Evolutionary conservation across 768 basidiomycete species (phyloP).

Genomic region (Amanita phalloides): DNA sequence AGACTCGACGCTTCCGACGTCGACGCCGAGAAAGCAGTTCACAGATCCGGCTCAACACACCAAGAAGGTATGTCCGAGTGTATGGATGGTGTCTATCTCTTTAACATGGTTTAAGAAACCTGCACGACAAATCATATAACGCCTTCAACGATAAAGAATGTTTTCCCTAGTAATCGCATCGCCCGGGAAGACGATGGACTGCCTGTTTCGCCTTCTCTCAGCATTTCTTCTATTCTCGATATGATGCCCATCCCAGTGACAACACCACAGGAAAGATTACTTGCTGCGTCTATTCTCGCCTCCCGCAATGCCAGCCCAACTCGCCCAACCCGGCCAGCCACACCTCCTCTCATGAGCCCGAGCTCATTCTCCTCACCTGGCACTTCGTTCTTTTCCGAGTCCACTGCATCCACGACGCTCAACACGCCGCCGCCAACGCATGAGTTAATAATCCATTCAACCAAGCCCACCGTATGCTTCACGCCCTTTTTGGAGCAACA

Average conservation of each 20-base stretch:
- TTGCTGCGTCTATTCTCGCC: constrained; percentile 1
- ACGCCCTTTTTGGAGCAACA: not conserved
- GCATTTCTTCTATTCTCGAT: constrained; percentile 2
- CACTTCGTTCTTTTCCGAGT: not conserved
- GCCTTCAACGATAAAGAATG: not conserved
- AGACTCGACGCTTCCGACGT: not conserved
- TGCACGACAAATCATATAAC: not conserved
- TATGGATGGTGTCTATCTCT: not conserved
- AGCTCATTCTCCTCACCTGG: not conserved
- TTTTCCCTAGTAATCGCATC: no score
- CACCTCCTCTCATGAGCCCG: not conserved
- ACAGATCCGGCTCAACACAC: no score
- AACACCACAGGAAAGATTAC: not conserved
- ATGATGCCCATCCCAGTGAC: constrained; percentile 3
- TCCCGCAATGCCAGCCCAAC: not conserved
- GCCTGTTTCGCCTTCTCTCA: not conserved
- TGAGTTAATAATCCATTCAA: not conserved
- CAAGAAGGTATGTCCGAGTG: not conserved
- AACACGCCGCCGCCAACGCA: not conserved
- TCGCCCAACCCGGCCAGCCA: not conserved
- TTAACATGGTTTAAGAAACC: not conserved
- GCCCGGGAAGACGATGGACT: not conserved
- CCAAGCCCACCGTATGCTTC: not conserved
- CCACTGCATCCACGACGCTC: not conserved
- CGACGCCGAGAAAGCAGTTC: not conserved